phyloP scores from a whole-genome alignment of 176 grass and related monocot genomes.

The Bromus sterilis region DNA sequence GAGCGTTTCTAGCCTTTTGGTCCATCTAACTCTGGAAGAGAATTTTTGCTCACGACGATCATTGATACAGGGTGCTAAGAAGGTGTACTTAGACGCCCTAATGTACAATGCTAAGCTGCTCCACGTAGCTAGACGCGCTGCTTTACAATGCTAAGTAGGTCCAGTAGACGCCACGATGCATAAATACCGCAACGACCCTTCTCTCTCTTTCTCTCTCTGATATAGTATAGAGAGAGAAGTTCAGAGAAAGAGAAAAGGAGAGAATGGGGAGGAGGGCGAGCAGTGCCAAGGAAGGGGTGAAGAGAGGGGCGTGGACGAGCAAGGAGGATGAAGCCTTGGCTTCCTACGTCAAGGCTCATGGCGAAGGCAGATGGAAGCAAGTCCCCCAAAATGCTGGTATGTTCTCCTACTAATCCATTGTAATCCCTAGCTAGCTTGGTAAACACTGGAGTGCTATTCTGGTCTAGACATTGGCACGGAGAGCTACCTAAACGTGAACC shows the following conservation, averaged over 20 bases:
- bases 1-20: background rate
- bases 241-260: background rate
- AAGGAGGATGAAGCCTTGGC: conserved; percentile 55
- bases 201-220: background rate
- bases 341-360: conserved; percentile 54
- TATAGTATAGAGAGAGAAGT: background rate
- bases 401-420: background rate
- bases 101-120: background rate
- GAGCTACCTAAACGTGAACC: background rate
- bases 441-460: too few relatives aligned
- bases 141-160: too few relatives aligned
- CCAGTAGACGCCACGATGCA: background rate
- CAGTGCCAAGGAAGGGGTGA: conserved; percentile 60
- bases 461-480: background rate
- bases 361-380: conserved; percentile 68
- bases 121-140: background rate
- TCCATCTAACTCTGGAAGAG: background rate
- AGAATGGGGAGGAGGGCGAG: conserved; percentile 62
- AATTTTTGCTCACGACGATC: background rate
- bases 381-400: conserved; percentile 60
- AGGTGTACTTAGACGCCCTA: background rate
- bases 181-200: background rate
- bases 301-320: conserved; percentile 67
- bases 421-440: background rate
- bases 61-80: background rate